Evolutionary conservation across 1,284 basidiomycete species (phyloP).

Genomic region (Boletellus sp.): DNA sequence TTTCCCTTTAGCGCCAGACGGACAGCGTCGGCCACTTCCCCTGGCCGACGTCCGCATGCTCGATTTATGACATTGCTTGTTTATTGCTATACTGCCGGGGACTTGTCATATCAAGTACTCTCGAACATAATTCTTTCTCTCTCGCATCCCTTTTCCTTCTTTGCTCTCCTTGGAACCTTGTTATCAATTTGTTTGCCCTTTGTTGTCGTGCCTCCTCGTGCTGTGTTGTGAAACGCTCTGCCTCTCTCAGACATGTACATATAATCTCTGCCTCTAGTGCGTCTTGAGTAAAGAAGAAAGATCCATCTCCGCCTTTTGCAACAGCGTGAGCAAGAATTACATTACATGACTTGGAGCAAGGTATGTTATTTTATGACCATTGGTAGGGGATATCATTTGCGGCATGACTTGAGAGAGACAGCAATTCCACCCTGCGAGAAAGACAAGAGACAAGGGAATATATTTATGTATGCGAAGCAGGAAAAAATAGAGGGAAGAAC

Average conservation of each 20-base stretch:
- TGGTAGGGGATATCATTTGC: constrained; percentile 14
- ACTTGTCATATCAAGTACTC: too few species aligned
- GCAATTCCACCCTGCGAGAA: constrained; percentile 14
- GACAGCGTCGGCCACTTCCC: constrained; percentile 31
- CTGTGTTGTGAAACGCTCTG: not conserved
- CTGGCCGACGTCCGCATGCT: constrained; percentile 33
- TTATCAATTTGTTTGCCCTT: not conserved
- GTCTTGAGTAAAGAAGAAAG: not conserved
- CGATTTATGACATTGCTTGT: constrained; percentile 22
- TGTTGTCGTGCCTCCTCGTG: not conserved
- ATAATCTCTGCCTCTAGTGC: constrained; percentile 3
- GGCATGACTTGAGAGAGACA: constrained; percentile 9
- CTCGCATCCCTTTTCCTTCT: not conserved
- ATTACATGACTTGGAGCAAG: constrained; percentile 23
- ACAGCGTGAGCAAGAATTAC: constrained; percentile 18
- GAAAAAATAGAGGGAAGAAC: not conserved
- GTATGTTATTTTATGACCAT: constrained; percentile 16
- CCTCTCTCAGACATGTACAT: constrained; percentile 9
- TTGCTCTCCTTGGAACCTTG: constrained; percentile 4
- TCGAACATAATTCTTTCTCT: not conserved
- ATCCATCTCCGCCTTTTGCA: not conserved
- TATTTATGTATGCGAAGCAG: constrained; percentile 5
- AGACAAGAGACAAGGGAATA: not conserved
- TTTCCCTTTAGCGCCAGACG: constrained; percentile 19
- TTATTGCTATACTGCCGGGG: too few species aligned